A percentile compares a stretch with the other conserved stretches of the same genome.
Conservation (phyloP, 2,329 filamentous ascomycete species). For the Arachnomyces sp. region DNA sequence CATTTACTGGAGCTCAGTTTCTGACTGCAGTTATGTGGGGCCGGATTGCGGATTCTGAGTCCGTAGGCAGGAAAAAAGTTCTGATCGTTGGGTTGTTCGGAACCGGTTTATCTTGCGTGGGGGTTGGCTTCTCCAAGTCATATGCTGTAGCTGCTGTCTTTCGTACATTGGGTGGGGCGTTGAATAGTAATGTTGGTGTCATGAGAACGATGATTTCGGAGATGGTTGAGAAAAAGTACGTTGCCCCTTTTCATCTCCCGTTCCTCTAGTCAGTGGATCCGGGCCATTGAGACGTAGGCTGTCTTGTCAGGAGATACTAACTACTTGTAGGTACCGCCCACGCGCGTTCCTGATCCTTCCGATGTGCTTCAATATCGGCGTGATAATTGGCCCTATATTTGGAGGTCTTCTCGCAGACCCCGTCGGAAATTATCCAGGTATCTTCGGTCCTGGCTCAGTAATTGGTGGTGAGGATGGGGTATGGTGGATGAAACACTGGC, state of each 20-base stretch:
- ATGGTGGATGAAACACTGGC: conserved; percentile 56
- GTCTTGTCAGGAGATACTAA: conserved; percentile 3
- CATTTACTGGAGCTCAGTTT: conserved; percentile 76
- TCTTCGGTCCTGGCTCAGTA: conserved; percentile 54
- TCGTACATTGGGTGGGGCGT: conserved; percentile 55
- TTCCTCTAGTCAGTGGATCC: conserved; percentile 15
- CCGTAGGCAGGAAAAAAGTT: conserved; percentile 65
- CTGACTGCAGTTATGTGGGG: conserved; percentile 79
- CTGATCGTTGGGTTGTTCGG: conserved; percentile 68
- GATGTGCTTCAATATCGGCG: conserved; percentile 62
- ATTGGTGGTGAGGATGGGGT: conserved; percentile 52
- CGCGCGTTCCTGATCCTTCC: conserved; percentile 52
- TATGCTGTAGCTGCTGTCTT: conserved; percentile 58
- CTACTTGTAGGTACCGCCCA: conserved; percentile 32
- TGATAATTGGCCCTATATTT: conserved; percentile 51
- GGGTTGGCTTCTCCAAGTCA: conserved; percentile 59
- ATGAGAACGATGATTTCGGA: conserved; percentile 69
- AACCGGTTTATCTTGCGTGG: conserved; percentile 56
- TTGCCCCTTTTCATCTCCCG: conserved; percentile 1
- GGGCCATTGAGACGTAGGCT: no score
- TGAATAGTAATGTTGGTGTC: conserved; percentile 67
- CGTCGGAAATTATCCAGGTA: conserved; percentile 48
- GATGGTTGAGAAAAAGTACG: conserved; percentile 58
- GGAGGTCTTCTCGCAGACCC: conserved; percentile 64
- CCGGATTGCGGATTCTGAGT: conserved; percentile 55